Percentiles rank a stretch among this genome's conserved stretches.
These are phyloP conservation scores for Boletus pseudopeckii DNA, from an alignment of 768 basidiomycete species.

Conservation along the genomic window DNA sequence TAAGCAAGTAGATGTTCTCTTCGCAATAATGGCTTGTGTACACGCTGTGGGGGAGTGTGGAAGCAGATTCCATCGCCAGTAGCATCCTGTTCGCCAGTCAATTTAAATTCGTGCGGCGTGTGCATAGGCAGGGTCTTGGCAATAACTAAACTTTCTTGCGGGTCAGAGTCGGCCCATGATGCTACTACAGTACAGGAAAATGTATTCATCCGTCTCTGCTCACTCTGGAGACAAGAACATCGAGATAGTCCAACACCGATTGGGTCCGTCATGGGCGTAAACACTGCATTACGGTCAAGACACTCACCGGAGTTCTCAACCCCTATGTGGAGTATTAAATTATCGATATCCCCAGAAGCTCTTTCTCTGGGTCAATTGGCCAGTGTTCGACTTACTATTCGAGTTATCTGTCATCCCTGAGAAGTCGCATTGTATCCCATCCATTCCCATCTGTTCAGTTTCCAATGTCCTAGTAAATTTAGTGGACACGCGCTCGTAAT, in stretches of 20 bases:
- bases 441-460: not conserved
- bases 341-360: not conserved
- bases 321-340: not conserved
- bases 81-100: slow-evolving; percentile 19
- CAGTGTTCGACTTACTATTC: not conserved
- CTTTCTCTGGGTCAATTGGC: not conserved
- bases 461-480: not conserved
- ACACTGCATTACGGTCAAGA: not conserved
- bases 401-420: not conserved
- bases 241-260: not conserved
- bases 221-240: not conserved
- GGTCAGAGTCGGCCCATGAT: slow-evolving; percentile 9
- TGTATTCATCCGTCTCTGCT: not conserved
- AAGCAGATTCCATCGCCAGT: slow-evolving; percentile 14
- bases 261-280: not conserved
- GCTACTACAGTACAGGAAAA: not conserved
- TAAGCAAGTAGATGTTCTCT: slow-evolving; percentile 68
- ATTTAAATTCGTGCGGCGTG: not conserved
- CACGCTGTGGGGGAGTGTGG: slow-evolving; percentile 30
- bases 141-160: slow-evolving; percentile 10
- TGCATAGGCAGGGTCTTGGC: not conserved
- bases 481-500: not conserved
- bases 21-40: slow-evolving; percentile 70
- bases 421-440: not conserved
- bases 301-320: slow-evolving; percentile 2